These are phyloP conservation scores for Phyllostachys edulis DNA, from an alignment of 176 grass and related monocot species.

Conservation along the genomic window DNA sequence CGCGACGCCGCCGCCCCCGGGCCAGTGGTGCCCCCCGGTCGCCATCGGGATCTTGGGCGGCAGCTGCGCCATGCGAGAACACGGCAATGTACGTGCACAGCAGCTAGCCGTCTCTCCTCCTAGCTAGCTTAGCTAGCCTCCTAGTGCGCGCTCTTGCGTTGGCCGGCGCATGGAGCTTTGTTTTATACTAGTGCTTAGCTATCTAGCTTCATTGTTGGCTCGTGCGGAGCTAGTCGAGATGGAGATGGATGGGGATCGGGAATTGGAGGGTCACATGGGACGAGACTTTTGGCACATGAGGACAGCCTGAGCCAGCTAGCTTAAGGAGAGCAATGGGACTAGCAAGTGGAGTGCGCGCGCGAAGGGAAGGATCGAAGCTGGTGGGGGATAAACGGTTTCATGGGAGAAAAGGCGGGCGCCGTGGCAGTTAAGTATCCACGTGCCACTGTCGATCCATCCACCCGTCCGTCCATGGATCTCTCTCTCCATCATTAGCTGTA, in stretches of 20 bases:
- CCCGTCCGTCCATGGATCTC: not conserved
- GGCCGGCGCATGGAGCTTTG: constrained; percentile 31
- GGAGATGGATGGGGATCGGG: constrained; percentile 35
- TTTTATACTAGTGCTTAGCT: constrained; percentile 41
- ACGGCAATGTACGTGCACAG: constrained; percentile 4
- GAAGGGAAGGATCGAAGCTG: not conserved
- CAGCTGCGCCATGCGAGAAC: constrained; percentile 46
- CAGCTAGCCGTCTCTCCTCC: not conserved
- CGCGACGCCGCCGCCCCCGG: not conserved
- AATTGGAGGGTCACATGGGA: constrained; percentile 62
- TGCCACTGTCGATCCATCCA: constrained; percentile 40
- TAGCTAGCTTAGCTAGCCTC: not conserved
- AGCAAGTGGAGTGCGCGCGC: not conserved
- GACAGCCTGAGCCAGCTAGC: constrained; percentile 62
- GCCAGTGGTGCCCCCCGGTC: constrained; percentile 44
- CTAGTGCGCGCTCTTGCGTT: not conserved
- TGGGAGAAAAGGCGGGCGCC: constrained; percentile 20
- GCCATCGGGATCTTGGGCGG: constrained; percentile 52
- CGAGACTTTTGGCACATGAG: constrained; percentile 65
- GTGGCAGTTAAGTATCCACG: constrained; percentile 47
- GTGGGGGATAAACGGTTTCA: constrained; percentile 25
- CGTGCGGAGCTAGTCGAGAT: not conserved
- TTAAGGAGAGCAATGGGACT: not conserved
- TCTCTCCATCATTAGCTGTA: not conserved
- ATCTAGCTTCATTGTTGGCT: not conserved